Evolutionary conservation across 306 rosid genomes (phyloP), one percentile per base, ranked within the genome.

Genomic region (Oxytropis ochrocephala): DNA sequence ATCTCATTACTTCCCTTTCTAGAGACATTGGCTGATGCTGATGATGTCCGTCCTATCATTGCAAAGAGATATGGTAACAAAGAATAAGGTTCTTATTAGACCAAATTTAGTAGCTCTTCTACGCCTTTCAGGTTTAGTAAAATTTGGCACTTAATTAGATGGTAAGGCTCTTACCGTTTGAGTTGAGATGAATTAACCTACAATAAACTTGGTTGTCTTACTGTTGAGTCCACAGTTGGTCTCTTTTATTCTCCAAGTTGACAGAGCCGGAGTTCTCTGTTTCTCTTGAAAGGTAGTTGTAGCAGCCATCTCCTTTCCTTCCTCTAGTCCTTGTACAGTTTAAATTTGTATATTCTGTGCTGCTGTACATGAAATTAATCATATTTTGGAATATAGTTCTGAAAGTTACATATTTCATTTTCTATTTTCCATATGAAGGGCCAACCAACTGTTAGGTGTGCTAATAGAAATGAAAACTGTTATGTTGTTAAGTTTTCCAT

Each of bases 41-140:
- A 94, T 75, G 99, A 94, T 72, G 99, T 94, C 64, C 99, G 99
- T 48, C 96, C 99, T 43, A 83, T 94, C 75, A 94, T 94, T 81
- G 89, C 91, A 33, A 78, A 87, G 84, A 85, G 80, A 85, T 94
- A 88, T 36, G 92, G 95, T 88, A 87, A 88, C 88, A 85, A 84
- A 86, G 97, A 87, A 86, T 94, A 90, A 85, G 77, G 77, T 85
- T 90, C 85, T 79, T 76, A 62, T 79, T 83, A 74, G 82, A 84
- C 77, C 81, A 80, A 81, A 78, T 80, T 81, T 88, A 82, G 81
- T 81, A 78, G 86, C 83, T 73, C 73, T 73, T 78, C 66, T 54
- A 57, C 51, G 73, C 74, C 60, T 54, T 78, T 57, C 70, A 71
- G 82, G 79, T 75, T 65, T 63, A 67, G 76, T 89, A 67, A 80